A percentile compares a stretch with the other conserved stretches of the same genome.
Evolutionary conservation across 176 grass and related monocot species (phyloP).

Genomic region (Miscanthus lutarioriparius): DNA sequence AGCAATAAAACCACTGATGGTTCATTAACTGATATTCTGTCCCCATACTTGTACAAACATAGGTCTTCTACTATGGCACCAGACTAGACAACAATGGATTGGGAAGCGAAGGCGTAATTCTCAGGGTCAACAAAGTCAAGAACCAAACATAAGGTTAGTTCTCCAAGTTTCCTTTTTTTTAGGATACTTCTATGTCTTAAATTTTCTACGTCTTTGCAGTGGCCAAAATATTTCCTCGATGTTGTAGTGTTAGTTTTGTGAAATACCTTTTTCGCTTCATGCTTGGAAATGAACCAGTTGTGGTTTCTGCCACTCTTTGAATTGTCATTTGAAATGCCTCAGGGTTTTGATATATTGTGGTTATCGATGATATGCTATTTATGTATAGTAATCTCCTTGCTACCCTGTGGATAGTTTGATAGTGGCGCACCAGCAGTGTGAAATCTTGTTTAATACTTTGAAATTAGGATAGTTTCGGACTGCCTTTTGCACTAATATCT

Average conservation of each 20-base stretch:
- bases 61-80: slow-evolving; percentile 91
- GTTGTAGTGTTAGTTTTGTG: not conserved
- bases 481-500: slow-evolving; percentile 14
- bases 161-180: not conserved
- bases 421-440: not conserved
- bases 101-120: slow-evolving; percentile 52
- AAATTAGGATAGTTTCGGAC: slow-evolving; percentile 15
- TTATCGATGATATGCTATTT: not conserved
- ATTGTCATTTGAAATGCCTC: not conserved
- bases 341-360: not conserved
- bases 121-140: slow-evolving; percentile 44
- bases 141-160: slow-evolving; percentile 77
- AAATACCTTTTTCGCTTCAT: not conserved
- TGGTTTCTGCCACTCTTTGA: not conserved
- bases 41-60: not conserved
- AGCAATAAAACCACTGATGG: not conserved
- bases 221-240: not conserved
- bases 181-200: not conserved
- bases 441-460: slow-evolving; percentile 11
- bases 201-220: not conserved
- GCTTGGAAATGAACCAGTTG: not conserved
- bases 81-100: slow-evolving; percentile 84
- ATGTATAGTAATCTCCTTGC: not conserved
- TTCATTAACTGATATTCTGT: not conserved
- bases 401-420: not conserved